These are phyloP conservation scores for Solanum appendiculatum DNA, from an alignment of 257 asterid species.

Conservation along the genomic window DNA sequence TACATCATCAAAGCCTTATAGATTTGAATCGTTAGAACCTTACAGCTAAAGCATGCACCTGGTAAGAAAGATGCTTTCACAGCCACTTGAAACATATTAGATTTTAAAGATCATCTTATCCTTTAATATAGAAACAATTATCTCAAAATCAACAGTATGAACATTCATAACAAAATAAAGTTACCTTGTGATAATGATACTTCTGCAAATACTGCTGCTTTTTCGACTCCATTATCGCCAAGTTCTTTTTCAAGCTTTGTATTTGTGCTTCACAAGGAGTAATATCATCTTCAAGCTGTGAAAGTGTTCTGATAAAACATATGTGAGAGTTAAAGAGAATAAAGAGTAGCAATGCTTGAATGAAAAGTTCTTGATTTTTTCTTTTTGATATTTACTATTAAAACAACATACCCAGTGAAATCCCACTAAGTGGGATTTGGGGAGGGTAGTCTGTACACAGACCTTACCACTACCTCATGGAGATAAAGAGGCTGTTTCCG, in stretches of 20 bases:
- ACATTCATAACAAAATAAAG: not conserved
- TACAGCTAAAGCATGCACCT: no score
- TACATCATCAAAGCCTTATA: no score
- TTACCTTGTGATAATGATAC: constrained; percentile 73
- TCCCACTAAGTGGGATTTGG: no score
- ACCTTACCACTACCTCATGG: no score
- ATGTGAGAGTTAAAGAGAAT: not conserved
- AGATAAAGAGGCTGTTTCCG: no score
- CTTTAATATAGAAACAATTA: no score
- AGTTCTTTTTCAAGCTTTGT: constrained; percentile 72
- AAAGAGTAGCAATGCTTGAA: not conserved
- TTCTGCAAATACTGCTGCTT: constrained; percentile 84
- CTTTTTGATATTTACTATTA: not conserved
- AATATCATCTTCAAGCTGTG: constrained; percentile 79
- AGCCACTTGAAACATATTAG: no score
- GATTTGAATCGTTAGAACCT: no score
- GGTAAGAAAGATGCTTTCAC: no score
- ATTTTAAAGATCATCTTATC: no score
- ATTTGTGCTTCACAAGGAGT: constrained; percentile 87
- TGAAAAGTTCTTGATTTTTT: not conserved
- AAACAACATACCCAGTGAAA: not conserved
- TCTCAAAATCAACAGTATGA: no score
- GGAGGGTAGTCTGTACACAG: no score
- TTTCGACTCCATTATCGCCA: constrained; percentile 78
- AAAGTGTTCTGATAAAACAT: constrained; percentile 48